These are phyloP conservation scores for Rubia yunnanensis DNA, from an alignment of 257 asterid genomes.

Conservation along the genomic window DNA sequence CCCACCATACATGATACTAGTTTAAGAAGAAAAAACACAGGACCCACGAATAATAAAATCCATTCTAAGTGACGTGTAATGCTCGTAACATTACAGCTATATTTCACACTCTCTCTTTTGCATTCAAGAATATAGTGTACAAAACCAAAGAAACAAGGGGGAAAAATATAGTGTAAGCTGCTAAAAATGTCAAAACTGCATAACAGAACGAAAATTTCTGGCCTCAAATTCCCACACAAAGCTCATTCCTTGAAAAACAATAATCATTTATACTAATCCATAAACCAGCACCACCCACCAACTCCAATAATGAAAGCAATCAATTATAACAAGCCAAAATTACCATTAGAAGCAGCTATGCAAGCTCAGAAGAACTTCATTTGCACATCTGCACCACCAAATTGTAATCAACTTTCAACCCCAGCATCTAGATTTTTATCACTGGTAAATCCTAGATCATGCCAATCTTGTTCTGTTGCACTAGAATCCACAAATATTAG, in stretches of 20 bases:
- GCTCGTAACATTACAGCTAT: too few relatives aligned
- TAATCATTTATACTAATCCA: constrained; percentile 14
- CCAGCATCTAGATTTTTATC: constrained; percentile 8
- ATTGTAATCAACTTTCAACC: constrained; percentile 17
- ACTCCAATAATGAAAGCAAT: constrained; percentile 6
- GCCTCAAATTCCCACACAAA: constrained; percentile 20
- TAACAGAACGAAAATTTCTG: not conserved
- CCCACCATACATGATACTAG: too few relatives aligned
- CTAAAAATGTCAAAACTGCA: constrained; percentile 13
- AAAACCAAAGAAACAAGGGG: not conserved
- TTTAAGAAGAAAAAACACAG: too few relatives aligned
- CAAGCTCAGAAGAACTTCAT: constrained; percentile 3
- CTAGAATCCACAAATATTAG: constrained; percentile 11
- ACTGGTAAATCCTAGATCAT: not conserved
- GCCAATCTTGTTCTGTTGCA: not conserved
- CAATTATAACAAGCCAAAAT: not conserved
- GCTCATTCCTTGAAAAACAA: constrained; percentile 51
- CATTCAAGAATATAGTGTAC: not conserved
- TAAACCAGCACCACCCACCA: constrained; percentile 13
- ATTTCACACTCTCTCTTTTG: constrained; percentile 1
- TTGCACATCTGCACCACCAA: constrained; percentile 13
- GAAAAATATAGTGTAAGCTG: not conserved
- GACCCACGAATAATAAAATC: too few relatives aligned
- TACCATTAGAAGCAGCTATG: not conserved
- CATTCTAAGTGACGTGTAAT: too few relatives aligned